phyloP scores from a whole-genome alignment of 495 filamentous ascomycete genomes.

The Aspergillus hancockii region DNA sequence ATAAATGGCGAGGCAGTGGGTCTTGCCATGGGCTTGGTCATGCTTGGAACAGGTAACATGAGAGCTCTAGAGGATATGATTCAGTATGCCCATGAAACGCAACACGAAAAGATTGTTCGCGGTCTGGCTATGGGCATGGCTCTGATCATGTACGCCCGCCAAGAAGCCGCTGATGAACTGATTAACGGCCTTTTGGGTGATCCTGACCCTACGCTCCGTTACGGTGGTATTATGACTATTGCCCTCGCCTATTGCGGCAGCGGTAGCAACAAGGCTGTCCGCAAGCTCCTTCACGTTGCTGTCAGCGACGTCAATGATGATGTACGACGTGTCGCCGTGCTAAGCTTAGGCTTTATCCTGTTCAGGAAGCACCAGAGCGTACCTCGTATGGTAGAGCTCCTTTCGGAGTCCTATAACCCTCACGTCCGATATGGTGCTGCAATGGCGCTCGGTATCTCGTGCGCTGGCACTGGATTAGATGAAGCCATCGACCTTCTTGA shows the following conservation, averaged over 20 bases:
- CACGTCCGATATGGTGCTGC: conserved; percentile 98
- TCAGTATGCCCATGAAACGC: conserved; percentile 94
- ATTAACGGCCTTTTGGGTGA: conserved; percentile 92
- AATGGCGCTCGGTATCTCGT: conserved; percentile 97
- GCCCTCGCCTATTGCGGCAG: conserved; percentile 96
- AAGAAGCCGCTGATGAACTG: conserved; percentile 91
- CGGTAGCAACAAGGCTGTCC: conserved; percentile 97
- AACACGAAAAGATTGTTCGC: conserved; percentile 98
- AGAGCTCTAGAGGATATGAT: conserved; percentile 93
- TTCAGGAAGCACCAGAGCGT: conserved; percentile 98
- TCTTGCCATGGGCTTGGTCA: conserved; percentile 92
- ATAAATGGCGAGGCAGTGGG: conserved; percentile 97
- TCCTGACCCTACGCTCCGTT: conserved; percentile 89
- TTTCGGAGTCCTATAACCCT: conserved; percentile 97
- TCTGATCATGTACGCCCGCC: conserved; percentile 94
- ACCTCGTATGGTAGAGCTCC: conserved; percentile 97
- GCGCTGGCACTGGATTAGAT: conserved; percentile 93
- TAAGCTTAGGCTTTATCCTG: conserved; percentile 97
- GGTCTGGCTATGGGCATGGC: conserved; percentile 96
- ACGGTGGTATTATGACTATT: conserved; percentile 99
- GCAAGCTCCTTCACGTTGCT: conserved; percentile 93
- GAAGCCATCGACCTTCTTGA: conserved; percentile 97
- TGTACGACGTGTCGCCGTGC: conserved; percentile 93
- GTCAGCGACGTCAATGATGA: conserved; percentile 99
- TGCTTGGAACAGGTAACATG: conserved; percentile 93